Evolutionary conservation across 768 basidiomycete genomes (phyloP).

Genomic region (Mycena metata): DNA sequence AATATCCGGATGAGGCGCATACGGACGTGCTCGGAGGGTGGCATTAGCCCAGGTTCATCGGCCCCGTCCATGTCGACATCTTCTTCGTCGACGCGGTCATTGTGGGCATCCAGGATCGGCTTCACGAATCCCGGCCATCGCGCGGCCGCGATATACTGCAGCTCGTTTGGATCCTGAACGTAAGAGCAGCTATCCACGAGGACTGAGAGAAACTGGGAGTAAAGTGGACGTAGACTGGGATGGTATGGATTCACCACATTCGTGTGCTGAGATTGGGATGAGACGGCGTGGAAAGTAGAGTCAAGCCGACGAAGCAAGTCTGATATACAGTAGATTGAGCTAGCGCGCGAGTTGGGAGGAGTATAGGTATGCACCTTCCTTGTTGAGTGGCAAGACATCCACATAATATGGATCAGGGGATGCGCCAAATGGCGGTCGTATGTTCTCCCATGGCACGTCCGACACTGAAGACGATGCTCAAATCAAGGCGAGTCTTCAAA

Average conservation of each 20-base stretch:
- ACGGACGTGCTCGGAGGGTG: conserved; percentile 70
- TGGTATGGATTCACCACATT: conserved; percentile 58
- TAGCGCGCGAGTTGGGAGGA: conserved; percentile 13
- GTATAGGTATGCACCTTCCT: conserved; percentile 60
- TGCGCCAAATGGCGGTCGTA: conserved; percentile 77
- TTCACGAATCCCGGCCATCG: conserved; percentile 86
- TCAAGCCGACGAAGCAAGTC: conserved; percentile 50
- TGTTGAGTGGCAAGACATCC: conserved; percentile 64
- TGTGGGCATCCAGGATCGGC: conserved; percentile 70
- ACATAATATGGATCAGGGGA: conserved; percentile 81
- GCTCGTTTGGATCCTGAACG: conserved; percentile 75
- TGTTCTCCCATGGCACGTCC: conserved; percentile 76
- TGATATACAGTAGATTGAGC: conserved; percentile 44
- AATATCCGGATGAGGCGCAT: conserved; percentile 76
- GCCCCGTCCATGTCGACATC: conserved; percentile 39
- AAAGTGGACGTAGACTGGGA: conserved; percentile 68
- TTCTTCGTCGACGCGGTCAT: conserved; percentile 35
- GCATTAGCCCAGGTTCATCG: conserved; percentile 35
- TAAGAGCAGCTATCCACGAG: conserved; percentile 76
- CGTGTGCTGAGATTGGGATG: conserved; percentile 22
- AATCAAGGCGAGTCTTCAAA: conserved; percentile 66
- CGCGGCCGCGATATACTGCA: conserved; percentile 82
- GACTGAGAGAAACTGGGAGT: conserved; percentile 71
- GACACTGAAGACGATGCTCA: conserved; percentile 77
- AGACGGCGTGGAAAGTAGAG: conserved; percentile 50